These are phyloP conservation scores for Tirmania nivea DNA, from an alignment of 495 filamentous ascomycete genomes.

Conservation along the genomic window DNA sequence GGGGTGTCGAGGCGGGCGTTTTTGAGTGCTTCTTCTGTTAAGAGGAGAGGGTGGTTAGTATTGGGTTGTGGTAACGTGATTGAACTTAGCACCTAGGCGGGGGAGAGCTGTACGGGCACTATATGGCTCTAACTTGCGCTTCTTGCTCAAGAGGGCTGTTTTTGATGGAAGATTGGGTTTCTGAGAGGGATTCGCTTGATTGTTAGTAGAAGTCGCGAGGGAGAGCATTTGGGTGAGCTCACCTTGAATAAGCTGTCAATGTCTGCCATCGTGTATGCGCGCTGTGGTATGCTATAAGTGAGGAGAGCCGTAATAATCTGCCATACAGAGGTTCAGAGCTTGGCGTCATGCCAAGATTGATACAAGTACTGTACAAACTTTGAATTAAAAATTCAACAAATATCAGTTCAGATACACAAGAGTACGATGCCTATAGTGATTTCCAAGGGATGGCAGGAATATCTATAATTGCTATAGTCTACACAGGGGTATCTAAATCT, in stretches of 20 bases:
- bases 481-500: too few relatives aligned
- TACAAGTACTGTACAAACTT: too few relatives aligned
- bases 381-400: too few relatives aligned
- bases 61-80: constrained; percentile 35
- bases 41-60: constrained; percentile 46
- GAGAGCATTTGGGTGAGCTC: constrained; percentile 4
- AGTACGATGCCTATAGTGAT: too few relatives aligned
- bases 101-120: neutral
- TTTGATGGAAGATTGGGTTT: constrained; percentile 26
- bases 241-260: constrained; percentile 78
- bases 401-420: too few relatives aligned
- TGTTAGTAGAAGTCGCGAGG: constrained; percentile 5
- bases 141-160: constrained; percentile 24
- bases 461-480: too few relatives aligned
- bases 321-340: too few relatives aligned
- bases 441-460: too few relatives aligned
- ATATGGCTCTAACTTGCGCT: constrained; percentile 55
- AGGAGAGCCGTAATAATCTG: too few relatives aligned
- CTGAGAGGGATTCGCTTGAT: constrained; percentile 17
- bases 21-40: constrained; percentile 37
- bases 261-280: constrained; percentile 36
- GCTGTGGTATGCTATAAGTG: neutral
- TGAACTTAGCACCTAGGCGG: constrained; percentile 18
- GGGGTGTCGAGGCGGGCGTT: constrained; percentile 54
- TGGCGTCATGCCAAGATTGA: too few relatives aligned